These are phyloP conservation scores for Myxozyma kluyveri DNA, from an alignment of 805 yeast genomes.

Conservation along the genomic window DNA sequence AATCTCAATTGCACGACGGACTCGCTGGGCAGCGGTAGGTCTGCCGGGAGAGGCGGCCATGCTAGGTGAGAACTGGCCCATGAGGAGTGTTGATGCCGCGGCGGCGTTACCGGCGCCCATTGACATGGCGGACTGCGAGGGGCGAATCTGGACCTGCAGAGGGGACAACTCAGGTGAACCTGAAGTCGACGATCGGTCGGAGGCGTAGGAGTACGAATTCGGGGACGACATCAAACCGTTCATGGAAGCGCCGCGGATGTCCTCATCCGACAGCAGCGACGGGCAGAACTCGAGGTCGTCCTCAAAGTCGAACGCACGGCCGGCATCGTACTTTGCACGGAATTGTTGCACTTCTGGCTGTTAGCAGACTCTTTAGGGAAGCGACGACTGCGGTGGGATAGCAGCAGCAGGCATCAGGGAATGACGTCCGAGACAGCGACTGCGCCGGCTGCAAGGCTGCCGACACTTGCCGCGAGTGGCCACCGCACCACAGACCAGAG, in stretches of 20 bases:
- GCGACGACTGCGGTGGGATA: not conserved
- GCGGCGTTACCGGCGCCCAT: constrained; percentile 3
- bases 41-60: constrained; percentile 14
- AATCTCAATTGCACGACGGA: constrained; percentile 44
- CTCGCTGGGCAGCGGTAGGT: constrained; percentile 14
- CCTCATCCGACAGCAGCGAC: constrained; percentile 33
- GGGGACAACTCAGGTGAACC: constrained; percentile 32
- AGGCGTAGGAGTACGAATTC: constrained; percentile 25
- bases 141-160: constrained; percentile 24
- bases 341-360: constrained; percentile 18
- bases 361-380: not conserved
- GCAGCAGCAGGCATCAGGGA: not conserved
- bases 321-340: constrained; percentile 50
- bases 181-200: constrained; percentile 30
- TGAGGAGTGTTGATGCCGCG: constrained; percentile 4
- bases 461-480: not conserved
- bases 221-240: constrained; percentile 27
- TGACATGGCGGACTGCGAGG: constrained; percentile 9
- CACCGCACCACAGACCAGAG: not conserved
- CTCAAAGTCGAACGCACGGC: constrained; percentile 67
- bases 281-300: constrained; percentile 75
- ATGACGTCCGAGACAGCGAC: not conserved
- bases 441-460: not conserved
- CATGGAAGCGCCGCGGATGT: constrained; percentile 16
- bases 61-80: constrained; percentile 26